A percentile compares a stretch with the other conserved stretches of the same genome.
phyloP scores from a whole-genome alignment of 1,139 yeast genomes.

The Geotrichum aggregatum region DNA sequence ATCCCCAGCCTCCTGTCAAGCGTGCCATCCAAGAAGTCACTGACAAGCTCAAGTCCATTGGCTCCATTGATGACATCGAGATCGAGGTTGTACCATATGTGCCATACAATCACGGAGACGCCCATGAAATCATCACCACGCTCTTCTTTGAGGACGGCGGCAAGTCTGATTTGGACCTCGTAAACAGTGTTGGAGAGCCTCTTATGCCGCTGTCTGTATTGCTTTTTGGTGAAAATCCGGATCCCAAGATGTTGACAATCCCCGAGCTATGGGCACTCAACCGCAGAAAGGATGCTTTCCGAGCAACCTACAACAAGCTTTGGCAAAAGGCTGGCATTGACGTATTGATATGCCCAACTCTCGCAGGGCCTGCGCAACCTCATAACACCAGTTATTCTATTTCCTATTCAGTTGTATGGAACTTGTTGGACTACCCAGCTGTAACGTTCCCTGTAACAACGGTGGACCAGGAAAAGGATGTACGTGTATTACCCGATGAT shows the following conservation, averaged over 20 bases:
- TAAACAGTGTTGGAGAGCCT: constrained; percentile 48
- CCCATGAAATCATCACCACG: constrained; percentile 40
- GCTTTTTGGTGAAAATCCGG: constrained; percentile 23
- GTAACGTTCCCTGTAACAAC: constrained; percentile 52
- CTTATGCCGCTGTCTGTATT: constrained; percentile 31
- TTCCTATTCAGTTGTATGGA: constrained; percentile 54
- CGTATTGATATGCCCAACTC: constrained; percentile 63
- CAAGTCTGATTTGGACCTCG: constrained; percentile 36
- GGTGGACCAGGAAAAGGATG: constrained; percentile 44
- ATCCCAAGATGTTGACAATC: constrained; percentile 28
- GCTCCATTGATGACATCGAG: constrained; percentile 27
- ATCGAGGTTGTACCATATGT: constrained; percentile 45
- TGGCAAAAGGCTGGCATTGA: constrained; percentile 57
- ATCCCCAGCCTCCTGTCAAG: constrained; percentile 50
- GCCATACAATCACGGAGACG: constrained; percentile 40
- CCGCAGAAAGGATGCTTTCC: constrained; percentile 34
- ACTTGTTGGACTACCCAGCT: constrained; percentile 50
- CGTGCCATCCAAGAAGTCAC: constrained; percentile 42
- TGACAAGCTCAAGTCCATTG: constrained; percentile 31
- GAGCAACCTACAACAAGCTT: constrained; percentile 36
- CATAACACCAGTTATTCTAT: constrained; percentile 64
- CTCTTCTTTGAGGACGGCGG: constrained; percentile 52
- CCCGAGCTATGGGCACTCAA: constrained; percentile 40
- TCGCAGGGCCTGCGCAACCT: constrained; percentile 68
- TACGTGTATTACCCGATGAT: constrained; percentile 24